phyloP scores from a whole-genome alignment of 371 early-diverging fungal species.

The Syncephalis plumigaleata region DNA sequence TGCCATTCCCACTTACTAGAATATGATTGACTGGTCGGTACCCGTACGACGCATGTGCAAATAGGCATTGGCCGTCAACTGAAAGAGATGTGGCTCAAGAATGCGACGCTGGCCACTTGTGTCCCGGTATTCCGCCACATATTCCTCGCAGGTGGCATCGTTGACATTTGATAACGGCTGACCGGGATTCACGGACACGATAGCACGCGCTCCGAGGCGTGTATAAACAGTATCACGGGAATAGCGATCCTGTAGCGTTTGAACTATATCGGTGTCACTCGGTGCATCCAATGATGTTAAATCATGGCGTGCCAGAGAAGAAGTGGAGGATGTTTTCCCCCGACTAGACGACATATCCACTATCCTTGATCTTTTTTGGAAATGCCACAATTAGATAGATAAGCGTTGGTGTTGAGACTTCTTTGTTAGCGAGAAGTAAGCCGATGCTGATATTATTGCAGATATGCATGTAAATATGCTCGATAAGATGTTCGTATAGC shows the following conservation, averaged over 20 bases:
- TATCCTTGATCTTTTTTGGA: too few relatives aligned
- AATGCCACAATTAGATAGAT: too few relatives aligned
- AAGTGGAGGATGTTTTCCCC: too few relatives aligned
- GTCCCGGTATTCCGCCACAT: slow-evolving; percentile 45
- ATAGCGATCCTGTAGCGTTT: not conserved
- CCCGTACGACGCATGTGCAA: slow-evolving; percentile 70
- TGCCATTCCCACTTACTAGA: slow-evolving; percentile 35
- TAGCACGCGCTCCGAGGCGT: slow-evolving; percentile 31
- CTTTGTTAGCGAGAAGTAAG: too few relatives aligned
- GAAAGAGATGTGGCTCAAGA: slow-evolving; percentile 75
- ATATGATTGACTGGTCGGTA: slow-evolving; percentile 61
- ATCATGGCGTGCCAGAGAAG: not conserved
- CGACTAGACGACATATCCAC: too few relatives aligned
- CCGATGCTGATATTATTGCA: too few relatives aligned
- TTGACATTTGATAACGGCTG: slow-evolving; percentile 23
- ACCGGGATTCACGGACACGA: slow-evolving; percentile 34
- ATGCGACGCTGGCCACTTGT: slow-evolving; percentile 5
- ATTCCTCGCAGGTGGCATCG: slow-evolving; percentile 46
- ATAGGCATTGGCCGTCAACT: slow-evolving; percentile 50
- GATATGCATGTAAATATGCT: too few relatives aligned
- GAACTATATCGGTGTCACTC: not conserved
- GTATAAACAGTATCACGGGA: slow-evolving; percentile 20
- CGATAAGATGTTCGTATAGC: too few relatives aligned
- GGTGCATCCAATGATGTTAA: not conserved
- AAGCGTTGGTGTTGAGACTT: too few relatives aligned